Conservation (phyloP, 192 early-diverging fungal species). For the Podila clonocystis region DNA sequence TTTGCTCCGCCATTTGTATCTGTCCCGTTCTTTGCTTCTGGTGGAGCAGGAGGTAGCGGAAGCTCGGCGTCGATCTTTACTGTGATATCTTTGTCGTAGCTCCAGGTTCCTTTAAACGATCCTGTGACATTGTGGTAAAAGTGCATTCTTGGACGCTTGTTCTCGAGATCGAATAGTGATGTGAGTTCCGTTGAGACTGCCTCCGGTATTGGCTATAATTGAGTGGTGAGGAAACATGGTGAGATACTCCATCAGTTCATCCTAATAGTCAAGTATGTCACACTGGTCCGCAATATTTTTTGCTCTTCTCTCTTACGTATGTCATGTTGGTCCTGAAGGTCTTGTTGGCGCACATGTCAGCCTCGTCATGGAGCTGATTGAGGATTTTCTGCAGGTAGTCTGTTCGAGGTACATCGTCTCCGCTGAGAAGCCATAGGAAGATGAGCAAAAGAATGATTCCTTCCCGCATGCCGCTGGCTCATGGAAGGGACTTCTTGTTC, state of each 20-base stretch:
- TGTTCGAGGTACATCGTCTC: conserved; percentile 47
- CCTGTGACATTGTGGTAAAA: conserved; percentile 65
- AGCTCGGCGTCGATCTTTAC: conserved; percentile 9
- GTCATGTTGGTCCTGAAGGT: conserved; percentile 56
- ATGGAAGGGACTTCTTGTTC: too few relatives aligned
- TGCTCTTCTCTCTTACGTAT: conserved; percentile 41
- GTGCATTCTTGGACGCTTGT: conserved; percentile 31
- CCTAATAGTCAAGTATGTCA: neutral
- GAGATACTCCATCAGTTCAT: neutral
- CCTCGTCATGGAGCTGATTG: conserved; percentile 40
- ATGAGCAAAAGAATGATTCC: conserved; percentile 46
- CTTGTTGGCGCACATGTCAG: conserved; percentile 43
- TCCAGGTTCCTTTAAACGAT: conserved; percentile 57
- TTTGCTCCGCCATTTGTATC: conserved; percentile 1
- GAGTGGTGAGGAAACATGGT: neutral
- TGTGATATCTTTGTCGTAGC: conserved; percentile 13
- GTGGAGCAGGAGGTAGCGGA: conserved; percentile 16
- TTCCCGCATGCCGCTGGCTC: conserved; percentile 21
- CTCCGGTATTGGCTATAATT: conserved; percentile 45
- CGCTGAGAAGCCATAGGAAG: conserved; percentile 54
- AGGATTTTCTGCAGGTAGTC: conserved; percentile 44
- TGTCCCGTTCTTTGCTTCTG: conserved; percentile 20
- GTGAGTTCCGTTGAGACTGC: conserved; percentile 21
- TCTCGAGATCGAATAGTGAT: conserved; percentile 22
- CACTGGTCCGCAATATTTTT: too few relatives aligned